phyloP scores from a whole-genome alignment of 1,139 yeast genomes.

The Scheffersomyces segobiensis region DNA sequence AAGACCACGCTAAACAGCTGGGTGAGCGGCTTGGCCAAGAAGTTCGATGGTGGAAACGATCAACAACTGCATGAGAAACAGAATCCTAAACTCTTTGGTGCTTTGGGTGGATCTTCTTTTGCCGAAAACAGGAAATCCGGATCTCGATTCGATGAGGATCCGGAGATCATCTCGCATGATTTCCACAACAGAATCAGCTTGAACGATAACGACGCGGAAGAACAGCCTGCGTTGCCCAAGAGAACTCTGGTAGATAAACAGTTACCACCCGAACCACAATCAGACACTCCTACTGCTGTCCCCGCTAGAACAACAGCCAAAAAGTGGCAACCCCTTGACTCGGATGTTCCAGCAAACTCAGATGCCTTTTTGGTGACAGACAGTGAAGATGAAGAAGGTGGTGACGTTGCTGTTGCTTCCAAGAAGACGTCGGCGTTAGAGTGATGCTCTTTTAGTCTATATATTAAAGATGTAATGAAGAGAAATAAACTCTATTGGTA shows the following conservation, averaged over 20 bases:
- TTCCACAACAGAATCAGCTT: conserved; percentile 56
- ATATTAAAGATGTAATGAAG: not conserved
- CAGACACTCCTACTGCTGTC: conserved; percentile 3
- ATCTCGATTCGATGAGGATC: conserved; percentile 53
- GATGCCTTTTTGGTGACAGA: conserved; percentile 80
- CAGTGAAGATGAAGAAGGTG: conserved; percentile 66
- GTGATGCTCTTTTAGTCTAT: not conserved
- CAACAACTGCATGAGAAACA: conserved; percentile 10
- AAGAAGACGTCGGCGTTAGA: conserved; percentile 4
- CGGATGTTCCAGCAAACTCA: conserved; percentile 59
- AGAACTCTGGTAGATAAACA: conserved; percentile 7
- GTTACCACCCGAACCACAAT: conserved; percentile 1
- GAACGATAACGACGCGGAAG: conserved; percentile 42
- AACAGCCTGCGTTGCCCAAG: conserved; percentile 45
- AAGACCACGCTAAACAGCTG: conserved; percentile 75
- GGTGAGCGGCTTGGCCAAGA: conserved; percentile 73
- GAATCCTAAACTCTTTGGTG: conserved; percentile 46
- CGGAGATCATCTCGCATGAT: conserved; percentile 52
- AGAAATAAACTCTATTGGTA: not conserved
- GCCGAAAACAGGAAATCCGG: conserved; percentile 28
- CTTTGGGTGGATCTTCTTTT: conserved; percentile 48
- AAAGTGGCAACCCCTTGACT: conserved; percentile 64
- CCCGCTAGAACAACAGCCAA: conserved; percentile 14
- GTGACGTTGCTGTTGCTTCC: conserved; percentile 4
- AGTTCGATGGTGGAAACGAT: conserved; percentile 32